phyloP scores from a whole-genome alignment of 495 filamentous ascomycete species.

The Viridothelium virens region DNA sequence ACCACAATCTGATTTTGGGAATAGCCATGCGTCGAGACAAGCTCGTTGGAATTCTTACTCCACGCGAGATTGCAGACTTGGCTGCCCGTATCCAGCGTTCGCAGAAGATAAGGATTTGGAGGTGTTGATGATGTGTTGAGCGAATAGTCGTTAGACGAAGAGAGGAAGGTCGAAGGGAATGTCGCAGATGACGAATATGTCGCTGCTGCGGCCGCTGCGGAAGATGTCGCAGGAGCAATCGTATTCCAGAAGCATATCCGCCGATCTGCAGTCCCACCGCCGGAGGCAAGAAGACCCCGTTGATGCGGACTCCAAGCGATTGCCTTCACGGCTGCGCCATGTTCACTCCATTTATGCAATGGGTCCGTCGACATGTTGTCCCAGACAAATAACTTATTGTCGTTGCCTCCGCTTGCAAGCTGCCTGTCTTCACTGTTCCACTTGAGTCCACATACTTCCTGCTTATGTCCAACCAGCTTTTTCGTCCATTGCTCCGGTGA shows the following conservation, averaged over 20 bases:
- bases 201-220: constrained; percentile 25
- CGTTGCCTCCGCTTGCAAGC: constrained; percentile 92
- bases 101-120: constrained; percentile 24
- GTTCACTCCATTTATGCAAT: constrained; percentile 83
- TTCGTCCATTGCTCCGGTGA: constrained; percentile 83
- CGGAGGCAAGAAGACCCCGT: constrained; percentile 83
- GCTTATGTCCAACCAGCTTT: constrained; percentile 87
- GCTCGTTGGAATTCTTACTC: constrained; percentile 91
- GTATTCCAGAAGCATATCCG: constrained; percentile 98
- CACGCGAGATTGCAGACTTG: constrained; percentile 97
- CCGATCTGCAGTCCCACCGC: constrained; percentile 90
- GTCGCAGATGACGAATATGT: constrained; percentile 7
- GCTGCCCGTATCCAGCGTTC: constrained; percentile 67
- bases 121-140: neutral
- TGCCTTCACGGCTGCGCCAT: constrained; percentile 92
- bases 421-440: constrained; percentile 96
- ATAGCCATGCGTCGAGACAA: constrained; percentile 97
- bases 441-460: constrained; percentile 94
- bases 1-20: constrained; percentile 96
- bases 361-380: constrained; percentile 83
- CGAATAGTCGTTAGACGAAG: constrained; percentile 9
- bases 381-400: constrained; percentile 98
- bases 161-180: constrained; percentile 13
- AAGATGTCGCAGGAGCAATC: constrained; percentile 62
- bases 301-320: constrained; percentile 99